Base-by-base conservation (phyloP, 2,329 filamentous ascomycete genomes). In the Aspergillus neoniger region DNA sequence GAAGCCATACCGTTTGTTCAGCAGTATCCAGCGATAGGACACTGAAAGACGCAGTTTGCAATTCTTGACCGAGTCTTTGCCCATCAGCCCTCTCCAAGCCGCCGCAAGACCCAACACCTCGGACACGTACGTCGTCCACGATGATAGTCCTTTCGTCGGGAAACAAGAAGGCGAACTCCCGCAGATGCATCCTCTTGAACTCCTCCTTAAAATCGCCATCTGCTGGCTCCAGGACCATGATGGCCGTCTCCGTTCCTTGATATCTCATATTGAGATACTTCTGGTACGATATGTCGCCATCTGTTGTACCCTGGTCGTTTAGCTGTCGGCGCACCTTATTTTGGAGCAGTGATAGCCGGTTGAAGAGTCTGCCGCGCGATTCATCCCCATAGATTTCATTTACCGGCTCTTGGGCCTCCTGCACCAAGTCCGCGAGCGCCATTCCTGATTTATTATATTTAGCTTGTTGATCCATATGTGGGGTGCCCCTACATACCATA, bases 261-360 rank as follows among this genome's bases (percentile, higher is more conserved):
- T 81, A 82, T 49, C 78, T 70, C 51, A 81, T 67, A 36, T 76
- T 77, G 2, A 81, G 70, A n/a, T 74, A 77, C 23, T 76, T 70
- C 19, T 78, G 72, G 10, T 72, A 64, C 2, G 62, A 44, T 32
- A 81, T 69, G 0, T 69, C 69, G 9, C 74, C 66, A 1, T 65
- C 51, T 0, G 68, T 59, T 17, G 81, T 78, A 0, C 79, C 79
- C 55, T 81, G 78, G 0, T 66, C 55, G 0, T 70, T 43, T 0
- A 80, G 63, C 1, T 76, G 75, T 0, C 63, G 36, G 1, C 65
- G 60, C 0, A 77, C 75, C 39, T 66, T 73, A 0, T 65, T 55
- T 48, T 67, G 73, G 1, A 80, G 62, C 0, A 60, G 19, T 1
- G 65, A 55, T 36, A 79, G 73, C 5, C 78, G 69, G 0, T 55